Percentiles rank a stretch among this genome's conserved stretches.
These are phyloP conservation scores for Hypoxylon sp. DNA, from an alignment of 2,329 filamentous ascomycete genomes.

Conservation along the genomic window DNA sequence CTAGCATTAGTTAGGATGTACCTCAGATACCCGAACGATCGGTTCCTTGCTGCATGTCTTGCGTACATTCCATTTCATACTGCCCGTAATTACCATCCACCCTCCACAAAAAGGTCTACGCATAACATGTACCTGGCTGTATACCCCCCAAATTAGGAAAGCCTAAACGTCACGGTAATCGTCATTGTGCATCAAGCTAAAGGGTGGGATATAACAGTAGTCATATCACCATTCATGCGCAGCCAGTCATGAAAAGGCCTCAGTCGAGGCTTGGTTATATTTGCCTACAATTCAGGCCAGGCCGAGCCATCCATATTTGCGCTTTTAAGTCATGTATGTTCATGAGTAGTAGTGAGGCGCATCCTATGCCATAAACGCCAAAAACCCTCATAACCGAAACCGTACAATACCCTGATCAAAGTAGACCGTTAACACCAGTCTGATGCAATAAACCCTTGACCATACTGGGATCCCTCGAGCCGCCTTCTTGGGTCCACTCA, in stretches of 20 bases:
- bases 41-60: conserved; percentile 37
- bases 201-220: background rate
- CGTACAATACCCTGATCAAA: conserved; percentile 30
- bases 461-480: background rate
- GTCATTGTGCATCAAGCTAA: conserved; percentile 34
- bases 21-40: conserved; percentile 27
- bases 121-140: conserved; percentile 4
- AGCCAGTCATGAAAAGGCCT: conserved; percentile 26
- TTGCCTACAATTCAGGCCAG: conserved; percentile 19
- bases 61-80: conserved; percentile 9
- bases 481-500: background rate
- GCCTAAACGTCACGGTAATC: conserved; percentile 18
- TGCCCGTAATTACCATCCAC: conserved; percentile 13
- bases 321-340: conserved; percentile 27
- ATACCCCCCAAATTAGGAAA: conserved; percentile 18
- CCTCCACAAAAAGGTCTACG: background rate
- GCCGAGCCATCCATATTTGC: conserved; percentile 25
- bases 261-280: conserved; percentile 28
- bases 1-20: conserved; percentile 27
- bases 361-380: conserved; percentile 32
- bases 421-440: conserved; percentile 43
- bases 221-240: conserved; percentile 1
- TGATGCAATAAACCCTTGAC: conserved; percentile 44
- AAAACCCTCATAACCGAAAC: conserved; percentile 24
- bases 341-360: conserved; percentile 26